Conservation (phyloP, 2,329 filamentous ascomycete genomes). For the Cladosporium phlei region DNA sequence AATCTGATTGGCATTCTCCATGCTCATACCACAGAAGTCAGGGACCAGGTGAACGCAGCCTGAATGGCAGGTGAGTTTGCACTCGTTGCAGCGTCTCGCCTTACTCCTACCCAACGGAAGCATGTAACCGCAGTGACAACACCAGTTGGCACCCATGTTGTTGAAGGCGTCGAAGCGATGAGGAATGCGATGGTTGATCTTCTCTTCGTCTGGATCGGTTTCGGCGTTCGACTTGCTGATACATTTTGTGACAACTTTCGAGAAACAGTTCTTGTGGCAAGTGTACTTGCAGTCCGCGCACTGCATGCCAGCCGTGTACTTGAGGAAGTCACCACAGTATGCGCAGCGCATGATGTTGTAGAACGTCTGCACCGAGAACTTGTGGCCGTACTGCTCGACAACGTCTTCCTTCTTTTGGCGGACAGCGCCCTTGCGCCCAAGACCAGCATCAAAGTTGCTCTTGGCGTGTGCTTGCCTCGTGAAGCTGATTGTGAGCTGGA, state of each 20-base stretch:
- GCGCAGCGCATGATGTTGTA: conserved; percentile 99
- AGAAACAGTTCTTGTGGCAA: conserved; percentile 95
- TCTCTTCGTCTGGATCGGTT: conserved; percentile 96
- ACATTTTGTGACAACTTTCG: conserved; percentile 96
- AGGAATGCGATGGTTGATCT: conserved; percentile 98
- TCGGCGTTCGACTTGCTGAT: conserved; percentile 99
- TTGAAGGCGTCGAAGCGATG: conserved; percentile 96
- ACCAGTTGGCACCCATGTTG: conserved; percentile 98
- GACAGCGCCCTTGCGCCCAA: conserved; percentile 91
- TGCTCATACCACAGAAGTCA: conserved; percentile 98
- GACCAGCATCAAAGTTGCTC: conserved; percentile 77
- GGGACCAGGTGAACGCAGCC: conserved; percentile 92
- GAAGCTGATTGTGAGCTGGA: conserved; percentile 88
- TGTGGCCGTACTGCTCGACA: conserved; percentile 98
- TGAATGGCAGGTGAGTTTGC: conserved; percentile 82
- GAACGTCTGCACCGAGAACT: conserved; percentile 97
- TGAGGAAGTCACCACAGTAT: conserved; percentile 94
- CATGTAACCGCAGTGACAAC: conserved; percentile 96
- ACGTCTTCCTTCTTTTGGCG: conserved; percentile 97
- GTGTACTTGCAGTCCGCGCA: conserved; percentile 99
- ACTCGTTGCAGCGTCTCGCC: conserved; percentile 92
- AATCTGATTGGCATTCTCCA: conserved; percentile 94
- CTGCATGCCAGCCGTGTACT: conserved; percentile 98
- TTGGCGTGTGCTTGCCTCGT: conserved; percentile 83
- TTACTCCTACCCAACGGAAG: conserved; percentile 93